Evolutionary conservation across 2,329 filamentous ascomycete genomes (phyloP).

Genomic region (Didymella sp.): DNA sequence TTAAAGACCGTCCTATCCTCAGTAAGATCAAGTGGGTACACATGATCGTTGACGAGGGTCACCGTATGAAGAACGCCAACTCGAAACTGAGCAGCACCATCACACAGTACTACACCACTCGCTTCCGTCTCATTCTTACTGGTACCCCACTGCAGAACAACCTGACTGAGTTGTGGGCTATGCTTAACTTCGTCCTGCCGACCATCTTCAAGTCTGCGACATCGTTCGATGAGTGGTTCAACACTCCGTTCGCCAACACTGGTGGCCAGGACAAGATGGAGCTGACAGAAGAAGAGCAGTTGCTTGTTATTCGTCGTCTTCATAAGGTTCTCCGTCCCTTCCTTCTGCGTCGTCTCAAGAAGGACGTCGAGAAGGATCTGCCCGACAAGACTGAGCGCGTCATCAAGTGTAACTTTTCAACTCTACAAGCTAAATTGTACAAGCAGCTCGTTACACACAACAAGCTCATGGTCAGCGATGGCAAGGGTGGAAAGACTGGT

Average conservation of each 20-base stretch:
- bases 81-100: conserved; percentile 96
- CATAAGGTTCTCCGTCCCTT: conserved; percentile 98
- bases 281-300: conserved; percentile 97
- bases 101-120: conserved; percentile 91
- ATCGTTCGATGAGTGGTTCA: conserved; percentile 99
- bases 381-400: conserved; percentile 99
- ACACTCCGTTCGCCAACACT: conserved; percentile 98
- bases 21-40: conserved; percentile 99
- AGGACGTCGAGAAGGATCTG: conserved; percentile 98
- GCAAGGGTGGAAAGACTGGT: conserved; percentile 92
- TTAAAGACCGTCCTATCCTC: conserved; percentile 93
- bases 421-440: conserved; percentile 90
- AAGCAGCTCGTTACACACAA: conserved; percentile 98
- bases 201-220: conserved; percentile 99
- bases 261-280: conserved; percentile 99
- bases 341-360: conserved; percentile 97
- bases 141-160: conserved; percentile 98
- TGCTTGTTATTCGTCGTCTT: conserved; percentile 95
- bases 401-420: conserved; percentile 98
- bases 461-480: conserved; percentile 91
- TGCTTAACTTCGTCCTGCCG: conserved; percentile 97
- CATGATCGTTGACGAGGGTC: conserved; percentile 99
- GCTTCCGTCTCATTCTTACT: conserved; percentile 95
- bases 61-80: conserved; percentile 98
- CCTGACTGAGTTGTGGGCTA: conserved; percentile 91